phyloP scores from a whole-genome alignment of 305 asterid genomes.

The Solanum chacoense region DNA sequence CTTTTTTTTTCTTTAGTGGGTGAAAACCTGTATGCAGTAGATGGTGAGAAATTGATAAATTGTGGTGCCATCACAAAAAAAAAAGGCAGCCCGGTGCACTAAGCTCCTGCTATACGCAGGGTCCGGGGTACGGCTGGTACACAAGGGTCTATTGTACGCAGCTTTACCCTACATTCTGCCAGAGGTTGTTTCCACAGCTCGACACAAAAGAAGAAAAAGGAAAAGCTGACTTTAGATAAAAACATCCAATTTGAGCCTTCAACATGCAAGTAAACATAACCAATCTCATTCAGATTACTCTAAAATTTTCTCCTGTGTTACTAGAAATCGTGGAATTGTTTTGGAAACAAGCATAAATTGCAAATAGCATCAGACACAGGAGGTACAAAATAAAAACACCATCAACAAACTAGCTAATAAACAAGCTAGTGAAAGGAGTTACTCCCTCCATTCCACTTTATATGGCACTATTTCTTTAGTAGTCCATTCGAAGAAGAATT shows the following conservation, averaged over 20 bases:
- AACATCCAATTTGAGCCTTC: not conserved
- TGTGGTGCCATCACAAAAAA: not conserved
- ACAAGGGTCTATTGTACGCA: not conserved
- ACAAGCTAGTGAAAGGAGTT: not conserved
- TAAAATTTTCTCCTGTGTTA: not conserved
- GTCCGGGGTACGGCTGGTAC: not conserved
- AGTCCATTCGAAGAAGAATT: not conserved
- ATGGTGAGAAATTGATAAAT: not conserved
- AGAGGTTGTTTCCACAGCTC: not conserved
- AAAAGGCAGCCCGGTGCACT: not conserved
- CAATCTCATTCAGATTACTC: not conserved
- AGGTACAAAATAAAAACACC: not conserved
- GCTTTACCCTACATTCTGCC: not conserved
- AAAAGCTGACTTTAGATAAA: not conserved
- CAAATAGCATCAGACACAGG: not conserved
- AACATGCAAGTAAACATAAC: not conserved
- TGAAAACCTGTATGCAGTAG: not conserved
- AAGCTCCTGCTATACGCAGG: not conserved
- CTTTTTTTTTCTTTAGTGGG: too few relatives aligned
- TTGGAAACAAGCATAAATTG: not conserved
- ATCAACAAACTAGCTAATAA: not conserved
- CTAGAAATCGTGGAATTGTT: not conserved
- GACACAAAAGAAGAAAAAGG: not conserved
- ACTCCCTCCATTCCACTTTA: not conserved
- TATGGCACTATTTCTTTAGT: not conserved